phyloP scores from a whole-genome alignment of 805 yeast genomes.

The Lipomyces sp. region DNA sequence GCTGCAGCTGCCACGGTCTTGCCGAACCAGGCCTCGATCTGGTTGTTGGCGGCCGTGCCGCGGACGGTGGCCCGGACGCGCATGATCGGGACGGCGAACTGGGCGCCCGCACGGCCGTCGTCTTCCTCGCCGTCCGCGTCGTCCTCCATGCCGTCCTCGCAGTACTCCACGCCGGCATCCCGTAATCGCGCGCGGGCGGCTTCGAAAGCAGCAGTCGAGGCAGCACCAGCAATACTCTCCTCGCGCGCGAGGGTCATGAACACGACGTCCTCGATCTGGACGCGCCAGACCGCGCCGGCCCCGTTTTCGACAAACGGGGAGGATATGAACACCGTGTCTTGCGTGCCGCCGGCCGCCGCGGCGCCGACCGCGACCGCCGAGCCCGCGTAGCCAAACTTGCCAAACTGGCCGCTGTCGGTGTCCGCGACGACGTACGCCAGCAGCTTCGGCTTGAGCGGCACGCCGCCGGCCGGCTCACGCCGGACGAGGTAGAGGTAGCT shows the following conservation, averaged over 20 bases:
- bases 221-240: neutral
- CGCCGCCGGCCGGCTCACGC: conserved; percentile 1
- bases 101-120: neutral
- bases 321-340: conserved; percentile 38
- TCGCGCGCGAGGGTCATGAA: neutral
- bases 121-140: neutral
- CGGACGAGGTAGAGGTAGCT: conserved; percentile 38
- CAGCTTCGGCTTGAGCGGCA: conserved; percentile 27
- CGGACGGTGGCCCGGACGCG: conserved; percentile 3
- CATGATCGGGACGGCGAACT: conserved; percentile 8
- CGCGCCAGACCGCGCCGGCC: conserved; percentile 48
- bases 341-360: neutral
- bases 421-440: conserved; percentile 29
- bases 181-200: neutral
- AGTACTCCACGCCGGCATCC: too few species aligned
- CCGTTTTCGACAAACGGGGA: conserved; percentile 45
- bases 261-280: conserved; percentile 29
- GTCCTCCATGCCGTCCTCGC: neutral
- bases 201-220: neutral
- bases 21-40: conserved; percentile 23
- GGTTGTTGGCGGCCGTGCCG: conserved; percentile 11
- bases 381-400: conserved; percentile 40
- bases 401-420: conserved; percentile 28
- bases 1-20: conserved; percentile 13
- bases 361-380: conserved; percentile 27